Evolutionary conservation across 2,329 filamentous ascomycete genomes (phyloP).

Genomic region (Venturia carpophila): DNA sequence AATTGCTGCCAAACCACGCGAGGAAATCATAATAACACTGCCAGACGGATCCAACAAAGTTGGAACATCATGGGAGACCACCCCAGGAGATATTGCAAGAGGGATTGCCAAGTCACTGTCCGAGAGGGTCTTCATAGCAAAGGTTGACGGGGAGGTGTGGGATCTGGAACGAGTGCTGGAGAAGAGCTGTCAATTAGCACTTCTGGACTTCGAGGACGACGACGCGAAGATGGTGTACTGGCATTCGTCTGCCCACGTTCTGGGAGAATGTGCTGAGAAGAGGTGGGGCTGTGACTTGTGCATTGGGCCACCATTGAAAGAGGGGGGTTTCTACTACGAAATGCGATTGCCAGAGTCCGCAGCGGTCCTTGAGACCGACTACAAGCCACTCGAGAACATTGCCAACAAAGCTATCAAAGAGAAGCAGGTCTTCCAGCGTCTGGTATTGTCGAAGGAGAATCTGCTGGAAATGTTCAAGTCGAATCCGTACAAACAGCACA

Average conservation of each 20-base stretch:
- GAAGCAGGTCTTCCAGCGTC: conserved; percentile 87
- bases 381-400: conserved; percentile 74
- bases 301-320: conserved; percentile 84
- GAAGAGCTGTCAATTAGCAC: conserved; percentile 73
- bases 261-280: conserved; percentile 90
- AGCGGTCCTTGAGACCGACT: conserved; percentile 66
- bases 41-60: conserved; percentile 61
- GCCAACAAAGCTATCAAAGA: conserved; percentile 85
- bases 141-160: conserved; percentile 81
- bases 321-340: conserved; percentile 88
- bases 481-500: conserved; percentile 98
- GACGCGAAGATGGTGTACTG: conserved; percentile 92
- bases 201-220: conserved; percentile 70
- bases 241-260: conserved; percentile 91
- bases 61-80: conserved; percentile 86
- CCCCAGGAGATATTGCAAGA: conserved; percentile 68
- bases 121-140: conserved; percentile 80
- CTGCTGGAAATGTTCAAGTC: conserved; percentile 94
- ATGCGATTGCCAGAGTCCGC: conserved; percentile 74
- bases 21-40: conserved; percentile 66
- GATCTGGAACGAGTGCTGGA: conserved; percentile 87
- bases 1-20: conserved; percentile 59
- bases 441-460: conserved; percentile 83
- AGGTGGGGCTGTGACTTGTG: conserved; percentile 87
- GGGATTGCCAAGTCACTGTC: conserved; percentile 76